Conservation (phyloP, 805 yeast species). For the Yarrowia sp. region DNA sequence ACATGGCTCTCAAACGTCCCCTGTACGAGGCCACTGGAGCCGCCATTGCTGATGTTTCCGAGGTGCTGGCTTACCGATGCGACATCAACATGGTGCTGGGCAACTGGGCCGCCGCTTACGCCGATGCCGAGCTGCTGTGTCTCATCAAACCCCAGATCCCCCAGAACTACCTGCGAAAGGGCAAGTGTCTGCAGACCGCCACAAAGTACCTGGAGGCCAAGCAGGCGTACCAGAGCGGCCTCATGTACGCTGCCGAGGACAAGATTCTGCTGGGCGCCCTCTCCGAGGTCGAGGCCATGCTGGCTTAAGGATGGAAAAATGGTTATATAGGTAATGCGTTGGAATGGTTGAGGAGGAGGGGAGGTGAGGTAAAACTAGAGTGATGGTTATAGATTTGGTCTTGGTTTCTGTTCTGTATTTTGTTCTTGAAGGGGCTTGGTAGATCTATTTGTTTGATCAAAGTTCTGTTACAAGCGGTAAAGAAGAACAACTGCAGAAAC, state of each 20-base stretch:
- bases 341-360: too few species aligned
- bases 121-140: constrained; percentile 50
- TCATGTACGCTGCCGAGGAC: constrained; percentile 42
- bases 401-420: too few species aligned
- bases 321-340: constrained; percentile 10
- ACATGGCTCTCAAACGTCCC: constrained; percentile 52
- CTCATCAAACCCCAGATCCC: constrained; percentile 49
- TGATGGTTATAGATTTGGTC: neutral
- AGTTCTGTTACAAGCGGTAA: too few species aligned
- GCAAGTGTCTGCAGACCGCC: constrained; percentile 45
- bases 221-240: constrained; percentile 42
- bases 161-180: constrained; percentile 50
- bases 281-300: constrained; percentile 42
- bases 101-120: constrained; percentile 52
- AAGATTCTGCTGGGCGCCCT: constrained; percentile 41
- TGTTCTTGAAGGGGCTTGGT: too few species aligned
- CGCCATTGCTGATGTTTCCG: constrained; percentile 50
- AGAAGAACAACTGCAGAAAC: too few species aligned
- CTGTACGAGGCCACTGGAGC: constrained; percentile 52
- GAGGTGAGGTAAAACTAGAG: neutral
- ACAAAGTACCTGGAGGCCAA: constrained; percentile 45
- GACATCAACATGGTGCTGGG: constrained; percentile 51
- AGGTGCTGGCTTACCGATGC: constrained; percentile 50
- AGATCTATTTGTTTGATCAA: too few species aligned
- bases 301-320: constrained; percentile 33